Percentiles rank a stretch among this genome's conserved stretches.
Conservation (phyloP, 2,329 filamentous ascomycete species). For the Endoconidiophora polonica region DNA sequence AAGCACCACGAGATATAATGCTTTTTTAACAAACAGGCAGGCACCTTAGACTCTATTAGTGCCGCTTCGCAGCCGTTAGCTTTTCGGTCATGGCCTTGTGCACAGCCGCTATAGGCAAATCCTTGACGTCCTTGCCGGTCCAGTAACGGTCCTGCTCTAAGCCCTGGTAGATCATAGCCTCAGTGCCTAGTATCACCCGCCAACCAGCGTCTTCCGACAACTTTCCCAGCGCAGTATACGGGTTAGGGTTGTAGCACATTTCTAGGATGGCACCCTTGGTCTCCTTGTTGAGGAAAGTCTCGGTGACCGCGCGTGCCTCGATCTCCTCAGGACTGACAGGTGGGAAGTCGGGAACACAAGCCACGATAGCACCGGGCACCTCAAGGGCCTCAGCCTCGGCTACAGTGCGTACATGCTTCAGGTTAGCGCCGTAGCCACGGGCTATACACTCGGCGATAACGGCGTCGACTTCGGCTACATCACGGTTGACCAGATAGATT, state of each 20-base stretch:
- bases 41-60: background rate
- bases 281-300: slow-evolving; percentile 28
- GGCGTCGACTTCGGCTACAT: slow-evolving; percentile 46
- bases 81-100: slow-evolving; percentile 26
- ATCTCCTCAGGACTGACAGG: slow-evolving; percentile 48
- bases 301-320: slow-evolving; percentile 37
- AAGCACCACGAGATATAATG: too few relatives aligned
- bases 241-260: slow-evolving; percentile 69
- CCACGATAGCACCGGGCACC: slow-evolving; percentile 49
- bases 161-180: slow-evolving; percentile 63
- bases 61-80: slow-evolving; percentile 5
- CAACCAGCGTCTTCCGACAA: slow-evolving; percentile 46
- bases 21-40: background rate
- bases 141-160: slow-evolving; percentile 50
- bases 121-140: slow-evolving; percentile 42
- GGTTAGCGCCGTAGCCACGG: slow-evolving; percentile 39
- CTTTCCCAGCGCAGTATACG: slow-evolving; percentile 48
- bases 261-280: slow-evolving; percentile 55
- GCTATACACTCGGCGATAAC: slow-evolving; percentile 47
- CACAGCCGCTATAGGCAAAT: slow-evolving; percentile 43
- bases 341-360: slow-evolving; percentile 62
- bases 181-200: slow-evolving; percentile 60
- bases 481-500: slow-evolving; percentile 66
- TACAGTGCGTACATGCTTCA: slow-evolving; percentile 44
- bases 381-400: slow-evolving; percentile 42